phyloP scores from a whole-genome alignment of 495 filamentous ascomycete species.

The Opeltia flavorubescens region DNA sequence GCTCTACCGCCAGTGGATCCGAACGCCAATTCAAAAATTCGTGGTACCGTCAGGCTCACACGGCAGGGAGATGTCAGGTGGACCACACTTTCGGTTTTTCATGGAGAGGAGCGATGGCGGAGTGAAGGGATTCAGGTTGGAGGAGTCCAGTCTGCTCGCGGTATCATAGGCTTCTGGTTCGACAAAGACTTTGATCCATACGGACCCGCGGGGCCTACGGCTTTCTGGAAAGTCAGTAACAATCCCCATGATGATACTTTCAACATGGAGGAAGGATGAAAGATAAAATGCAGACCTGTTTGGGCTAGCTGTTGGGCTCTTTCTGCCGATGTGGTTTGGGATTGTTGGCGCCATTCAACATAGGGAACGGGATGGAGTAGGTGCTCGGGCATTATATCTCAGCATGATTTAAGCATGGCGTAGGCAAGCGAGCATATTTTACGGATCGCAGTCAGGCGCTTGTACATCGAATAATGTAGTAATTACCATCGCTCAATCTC shows the following conservation, averaged over 20 bases:
- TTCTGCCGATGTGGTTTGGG: too few species aligned
- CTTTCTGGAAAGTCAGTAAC: constrained; percentile 45
- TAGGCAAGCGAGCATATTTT: too few species aligned
- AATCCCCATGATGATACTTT: background rate
- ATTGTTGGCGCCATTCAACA: too few species aligned
- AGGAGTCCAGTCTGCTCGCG: constrained; percentile 38
- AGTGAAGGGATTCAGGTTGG: constrained; percentile 55
- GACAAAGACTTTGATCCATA: constrained; percentile 45
- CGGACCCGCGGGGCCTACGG: constrained; percentile 49
- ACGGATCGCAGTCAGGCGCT: too few species aligned
- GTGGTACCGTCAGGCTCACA: constrained; percentile 39
- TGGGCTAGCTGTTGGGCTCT: too few species aligned
- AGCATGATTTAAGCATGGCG: too few species aligned
- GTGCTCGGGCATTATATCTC: too few species aligned
- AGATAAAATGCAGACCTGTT: too few species aligned
- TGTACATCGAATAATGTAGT: background rate
- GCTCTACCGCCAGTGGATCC: constrained; percentile 43
- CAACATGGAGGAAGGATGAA: too few species aligned
- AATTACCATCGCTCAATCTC: background rate
- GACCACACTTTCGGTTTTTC: constrained; percentile 48
- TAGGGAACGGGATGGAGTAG: too few species aligned
- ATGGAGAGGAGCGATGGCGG: constrained; percentile 45
- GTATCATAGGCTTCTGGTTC: constrained; percentile 53
- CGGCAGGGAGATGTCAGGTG: constrained; percentile 51
- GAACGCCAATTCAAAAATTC: constrained; percentile 40